Evolutionary conservation across 1,284 basidiomycete species (phyloP), one percentile per base, ranked within the genome.

Genomic region (Golubevia pallescens): DNA sequence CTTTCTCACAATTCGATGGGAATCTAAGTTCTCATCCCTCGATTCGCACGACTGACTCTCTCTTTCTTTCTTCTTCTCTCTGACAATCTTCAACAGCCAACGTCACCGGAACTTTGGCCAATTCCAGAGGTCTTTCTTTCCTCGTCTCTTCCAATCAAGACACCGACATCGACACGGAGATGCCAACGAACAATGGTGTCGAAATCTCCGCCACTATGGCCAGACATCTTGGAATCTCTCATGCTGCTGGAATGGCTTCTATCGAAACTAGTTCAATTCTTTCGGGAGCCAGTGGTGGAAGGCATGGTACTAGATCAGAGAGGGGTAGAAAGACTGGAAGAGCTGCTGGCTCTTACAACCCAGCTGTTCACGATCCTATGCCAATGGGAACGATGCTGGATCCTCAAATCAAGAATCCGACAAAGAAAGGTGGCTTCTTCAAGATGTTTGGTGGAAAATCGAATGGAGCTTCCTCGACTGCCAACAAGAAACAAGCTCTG

Each of bases 51-150:
- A 28, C 28, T 28, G 28, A 28, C 28, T 28, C 28, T 28, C 28
- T 28, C 28, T 28, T 28, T 28, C 28, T 28, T 28, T 28, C 28
- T 28, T 28, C 28, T 28, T 28, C 28, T 28, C 28, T 28, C 28
- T 28, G 28, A 28, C 28, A 28, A 28, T 28, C 28, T 28, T 28
- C 42, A 10, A 13, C 42, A 48, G 42, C 58, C 53, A 57, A 71
- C 16, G 65, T 72, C 16, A 67, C 63, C 2, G 62, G 60, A 16
- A 21, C 59, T n/a, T 61, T 71, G 20, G 67, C 66, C 20, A 61
- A 28, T 24, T 34, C 34, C 21, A 60, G 60, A 38, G 65, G 64
- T 13, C 63, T 71, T 16, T 57, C 24, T 8, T 71, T 66, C 52
- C 61, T 71, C 13, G 14, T 71, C 10, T 48, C 42, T 48, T 10